phyloP scores from a whole-genome alignment of 2,329 filamentous ascomycete genomes.

The Periconia sp. region DNA sequence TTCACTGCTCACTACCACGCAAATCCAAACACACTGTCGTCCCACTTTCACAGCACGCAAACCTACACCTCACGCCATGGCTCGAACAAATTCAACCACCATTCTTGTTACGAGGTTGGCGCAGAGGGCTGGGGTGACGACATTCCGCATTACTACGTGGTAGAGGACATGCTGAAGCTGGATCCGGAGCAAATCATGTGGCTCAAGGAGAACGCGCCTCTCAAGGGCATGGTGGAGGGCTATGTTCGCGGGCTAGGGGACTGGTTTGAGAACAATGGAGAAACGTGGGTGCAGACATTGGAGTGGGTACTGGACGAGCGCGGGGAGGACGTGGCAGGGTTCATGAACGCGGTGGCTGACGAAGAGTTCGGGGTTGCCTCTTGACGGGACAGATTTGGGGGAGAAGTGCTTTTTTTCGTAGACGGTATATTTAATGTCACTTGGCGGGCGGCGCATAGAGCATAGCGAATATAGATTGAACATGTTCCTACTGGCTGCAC shows the following conservation, averaged over 20 bases:
- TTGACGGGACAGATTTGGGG: too few relatives aligned
- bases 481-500: too few relatives aligned
- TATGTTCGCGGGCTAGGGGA: constrained; percentile 60
- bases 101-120: constrained; percentile 59
- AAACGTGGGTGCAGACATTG: constrained; percentile 66
- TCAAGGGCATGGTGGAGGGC: constrained; percentile 63
- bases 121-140: constrained; percentile 70
- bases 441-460: not conserved
- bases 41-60: constrained; percentile 44
- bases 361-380: constrained; percentile 74
- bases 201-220: constrained; percentile 61
- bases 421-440: not conserved
- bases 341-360: constrained; percentile 72
- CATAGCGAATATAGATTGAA: not conserved
- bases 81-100: constrained; percentile 54
- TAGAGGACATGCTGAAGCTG: constrained; percentile 69
- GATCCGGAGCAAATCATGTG: constrained; percentile 65
- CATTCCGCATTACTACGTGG: constrained; percentile 67
- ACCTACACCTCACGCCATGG: constrained; percentile 48
- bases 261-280: constrained; percentile 69
- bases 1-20: constrained; percentile 16
- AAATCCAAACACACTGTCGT: constrained; percentile 31
- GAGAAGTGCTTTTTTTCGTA: constrained; percentile 16
- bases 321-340: constrained; percentile 57
- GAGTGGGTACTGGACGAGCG: constrained; percentile 63